Conservation (phyloP, 306 rosid genomes). For the Cicer judaicum region DNA sequence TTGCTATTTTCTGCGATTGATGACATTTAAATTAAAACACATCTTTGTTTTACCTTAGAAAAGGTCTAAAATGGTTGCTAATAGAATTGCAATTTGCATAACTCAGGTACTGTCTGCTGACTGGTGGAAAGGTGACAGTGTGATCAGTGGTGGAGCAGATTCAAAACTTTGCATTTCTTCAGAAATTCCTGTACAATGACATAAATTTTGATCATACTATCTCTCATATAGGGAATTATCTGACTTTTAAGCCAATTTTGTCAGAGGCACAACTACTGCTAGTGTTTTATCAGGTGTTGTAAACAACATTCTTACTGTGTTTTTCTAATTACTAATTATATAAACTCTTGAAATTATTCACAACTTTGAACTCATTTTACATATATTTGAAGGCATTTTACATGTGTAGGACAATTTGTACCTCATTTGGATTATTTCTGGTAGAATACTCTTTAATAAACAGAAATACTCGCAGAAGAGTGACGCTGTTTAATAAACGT, state of each 20-base stretch:
- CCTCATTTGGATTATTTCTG: background rate
- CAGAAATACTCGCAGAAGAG: background rate
- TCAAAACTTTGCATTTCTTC: slow-evolving; percentile 81
- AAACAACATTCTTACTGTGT: background rate
- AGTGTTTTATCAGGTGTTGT: slow-evolving; percentile 10
- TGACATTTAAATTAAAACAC: background rate
- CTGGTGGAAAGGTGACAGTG: slow-evolving; percentile 85
- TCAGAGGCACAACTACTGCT: slow-evolving; percentile 2
- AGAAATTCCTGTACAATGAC: slow-evolving; percentile 61
- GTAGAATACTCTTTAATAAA: background rate
- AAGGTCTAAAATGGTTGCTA: background rate
- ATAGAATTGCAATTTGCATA: slow-evolving; percentile 19
- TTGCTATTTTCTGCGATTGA: background rate
- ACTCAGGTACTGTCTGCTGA: slow-evolving; percentile 83
- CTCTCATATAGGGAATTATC: background rate
- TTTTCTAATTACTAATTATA: slow-evolving; percentile 16
- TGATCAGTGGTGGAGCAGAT: slow-evolving; percentile 92
- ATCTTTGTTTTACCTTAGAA: background rate
- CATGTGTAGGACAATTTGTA: background rate
- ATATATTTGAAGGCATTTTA: background rate
- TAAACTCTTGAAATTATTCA: slow-evolving; percentile 18
- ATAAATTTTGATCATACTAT: slow-evolving; percentile 8
- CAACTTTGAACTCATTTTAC: slow-evolving; percentile 2
- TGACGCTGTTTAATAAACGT: background rate
- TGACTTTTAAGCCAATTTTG: slow-evolving; percentile 43